phyloP scores from a whole-genome alignment of 345 rosid genomes.

The Isatis tinctoria region DNA sequence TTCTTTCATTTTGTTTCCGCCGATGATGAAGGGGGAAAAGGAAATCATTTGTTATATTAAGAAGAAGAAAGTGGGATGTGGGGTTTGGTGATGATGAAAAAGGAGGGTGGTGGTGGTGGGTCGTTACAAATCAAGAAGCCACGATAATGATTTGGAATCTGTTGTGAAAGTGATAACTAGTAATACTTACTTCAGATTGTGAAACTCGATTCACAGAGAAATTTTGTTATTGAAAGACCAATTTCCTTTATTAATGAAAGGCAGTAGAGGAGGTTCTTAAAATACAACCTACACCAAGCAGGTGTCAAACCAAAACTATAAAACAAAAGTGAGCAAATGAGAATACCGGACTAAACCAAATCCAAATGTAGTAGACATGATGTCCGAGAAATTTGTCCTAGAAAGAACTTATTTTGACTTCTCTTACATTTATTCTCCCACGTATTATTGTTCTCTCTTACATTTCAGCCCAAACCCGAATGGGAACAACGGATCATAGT shows the following conservation, averaged over 20 bases:
- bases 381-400: neutral
- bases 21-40: too few relatives aligned
- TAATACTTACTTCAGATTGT: too few relatives aligned
- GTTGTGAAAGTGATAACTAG: too few relatives aligned
- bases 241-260: neutral
- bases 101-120: too few relatives aligned
- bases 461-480: slow-evolving; percentile 9
- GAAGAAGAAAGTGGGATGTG: too few relatives aligned
- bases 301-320: neutral
- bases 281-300: neutral
- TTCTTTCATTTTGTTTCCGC: too few relatives aligned
- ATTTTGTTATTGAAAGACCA: neutral
- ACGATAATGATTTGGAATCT: too few relatives aligned
- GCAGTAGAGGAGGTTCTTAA: neutral
- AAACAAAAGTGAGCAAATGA: neutral
- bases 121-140: too few relatives aligned
- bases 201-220: too few relatives aligned
- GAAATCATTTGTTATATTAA: too few relatives aligned
- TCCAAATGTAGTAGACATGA: neutral
- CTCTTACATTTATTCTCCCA: neutral
- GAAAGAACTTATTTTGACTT: neutral
- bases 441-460: neutral
- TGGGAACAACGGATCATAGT: slow-evolving; percentile 41
- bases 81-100: too few relatives aligned
- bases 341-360: neutral